These are phyloP conservation scores for Blastobotrys terrestris DNA, from an alignment of 805 yeast genomes.

Conservation along the genomic window DNA sequence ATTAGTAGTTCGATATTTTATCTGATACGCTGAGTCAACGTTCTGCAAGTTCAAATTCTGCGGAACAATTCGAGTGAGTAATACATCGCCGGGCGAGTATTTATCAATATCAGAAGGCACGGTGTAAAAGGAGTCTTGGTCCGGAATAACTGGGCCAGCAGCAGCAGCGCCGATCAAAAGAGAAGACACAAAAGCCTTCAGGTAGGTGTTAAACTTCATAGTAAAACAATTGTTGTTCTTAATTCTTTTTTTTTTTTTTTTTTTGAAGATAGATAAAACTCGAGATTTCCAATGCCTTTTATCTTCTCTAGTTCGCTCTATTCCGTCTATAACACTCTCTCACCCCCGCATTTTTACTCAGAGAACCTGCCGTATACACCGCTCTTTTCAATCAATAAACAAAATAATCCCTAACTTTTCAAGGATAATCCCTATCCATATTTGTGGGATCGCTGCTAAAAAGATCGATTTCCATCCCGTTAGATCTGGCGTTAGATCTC, in stretches of 20 bases:
- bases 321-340: too few relatives aligned
- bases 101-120: constrained; percentile 2
- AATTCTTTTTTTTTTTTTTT: too few relatives aligned
- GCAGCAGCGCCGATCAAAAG: background rate
- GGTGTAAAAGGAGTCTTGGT: constrained; percentile 6
- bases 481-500: background rate
- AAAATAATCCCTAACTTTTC: background rate
- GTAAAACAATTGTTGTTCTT: too few relatives aligned
- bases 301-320: too few relatives aligned
- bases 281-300: too few relatives aligned
- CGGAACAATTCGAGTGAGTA: constrained; percentile 5
- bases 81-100: constrained; percentile 2
- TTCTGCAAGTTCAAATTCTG: constrained; percentile 7
- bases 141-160: constrained; percentile 4
- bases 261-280: too few relatives aligned
- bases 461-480: background rate
- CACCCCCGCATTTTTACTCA: too few relatives aligned
- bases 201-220: background rate
- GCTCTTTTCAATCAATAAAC: too few relatives aligned
- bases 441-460: too few relatives aligned
- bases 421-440: too few relatives aligned
- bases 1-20: constrained; percentile 22
- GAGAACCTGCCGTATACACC: too few relatives aligned
- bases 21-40: constrained; percentile 19
- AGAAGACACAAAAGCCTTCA: background rate